Conservation (phyloP, 2,329 filamentous ascomycete species). For the Lomentospora prolificans region DNA sequence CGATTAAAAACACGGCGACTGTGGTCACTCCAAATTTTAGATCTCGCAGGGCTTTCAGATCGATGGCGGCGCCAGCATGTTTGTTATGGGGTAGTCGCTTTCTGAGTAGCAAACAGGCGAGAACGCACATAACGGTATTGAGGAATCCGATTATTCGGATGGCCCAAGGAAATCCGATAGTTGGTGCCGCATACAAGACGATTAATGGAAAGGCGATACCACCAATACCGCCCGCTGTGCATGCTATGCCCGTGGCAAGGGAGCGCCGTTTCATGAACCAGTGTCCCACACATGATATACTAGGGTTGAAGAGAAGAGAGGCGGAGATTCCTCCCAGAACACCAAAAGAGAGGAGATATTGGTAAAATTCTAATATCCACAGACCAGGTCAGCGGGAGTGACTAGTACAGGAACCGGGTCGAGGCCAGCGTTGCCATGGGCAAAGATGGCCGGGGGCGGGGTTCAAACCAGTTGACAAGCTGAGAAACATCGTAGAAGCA, state of each 20-base stretch:
- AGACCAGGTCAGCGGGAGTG: too few relatives aligned
- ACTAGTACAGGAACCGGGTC: too few relatives aligned
- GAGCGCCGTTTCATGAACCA: background rate
- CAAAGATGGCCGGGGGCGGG: too few relatives aligned
- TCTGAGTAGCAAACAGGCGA: conserved; percentile 21
- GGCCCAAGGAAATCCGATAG: conserved; percentile 22
- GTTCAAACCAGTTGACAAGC: too few relatives aligned
- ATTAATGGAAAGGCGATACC: conserved; percentile 41
- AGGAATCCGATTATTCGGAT: conserved; percentile 20
- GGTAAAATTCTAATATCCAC: background rate
- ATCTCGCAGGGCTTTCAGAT: conserved; percentile 41
- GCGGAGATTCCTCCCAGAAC: background rate
- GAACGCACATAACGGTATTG: conserved; percentile 16
- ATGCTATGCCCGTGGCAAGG: background rate
- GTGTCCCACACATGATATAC: background rate
- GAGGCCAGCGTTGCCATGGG: too few relatives aligned
- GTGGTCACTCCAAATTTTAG: conserved; percentile 29
- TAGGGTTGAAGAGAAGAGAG: background rate
- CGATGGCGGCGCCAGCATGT: too few relatives aligned
- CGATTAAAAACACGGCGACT: conserved; percentile 23
- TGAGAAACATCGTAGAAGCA: too few relatives aligned
- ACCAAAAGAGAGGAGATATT: background rate
- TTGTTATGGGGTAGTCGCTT: conserved; percentile 43
- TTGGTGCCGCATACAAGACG: conserved; percentile 17
- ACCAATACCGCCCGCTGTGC: background rate